These are phyloP conservation scores for Exutisphaerella laricina DNA, from an alignment of 2,329 filamentous ascomycete genomes.

Conservation along the genomic window DNA sequence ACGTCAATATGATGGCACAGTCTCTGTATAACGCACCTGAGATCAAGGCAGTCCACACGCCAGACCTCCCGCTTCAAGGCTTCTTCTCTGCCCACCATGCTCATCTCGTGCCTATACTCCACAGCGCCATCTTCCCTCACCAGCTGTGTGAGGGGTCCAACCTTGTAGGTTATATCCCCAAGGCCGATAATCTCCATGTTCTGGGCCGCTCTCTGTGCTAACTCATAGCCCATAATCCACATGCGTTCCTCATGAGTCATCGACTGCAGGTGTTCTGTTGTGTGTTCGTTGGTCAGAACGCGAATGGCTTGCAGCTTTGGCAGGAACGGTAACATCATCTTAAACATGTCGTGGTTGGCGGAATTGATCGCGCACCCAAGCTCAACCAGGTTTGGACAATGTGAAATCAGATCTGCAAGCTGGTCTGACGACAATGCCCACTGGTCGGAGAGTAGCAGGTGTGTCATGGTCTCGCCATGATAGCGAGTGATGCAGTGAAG, in stretches of 20 bases:
- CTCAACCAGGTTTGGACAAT: slow-evolving; percentile 55
- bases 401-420: slow-evolving; percentile 48
- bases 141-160: slow-evolving; percentile 26
- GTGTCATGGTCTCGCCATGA: slow-evolving; percentile 49
- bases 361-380: slow-evolving; percentile 53
- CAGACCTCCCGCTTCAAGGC: slow-evolving; percentile 43
- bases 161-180: slow-evolving; percentile 36
- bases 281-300: slow-evolving; percentile 32
- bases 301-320: slow-evolving; percentile 40
- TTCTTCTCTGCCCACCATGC: slow-evolving; percentile 31
- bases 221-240: slow-evolving; percentile 29
- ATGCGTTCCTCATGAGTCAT: slow-evolving; percentile 25
- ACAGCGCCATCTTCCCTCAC: slow-evolving; percentile 22
- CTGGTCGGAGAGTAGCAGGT: slow-evolving; percentile 52
- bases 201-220: slow-evolving; percentile 11
- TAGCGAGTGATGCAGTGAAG: slow-evolving; percentile 47
- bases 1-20: background rate
- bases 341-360: slow-evolving; percentile 45
- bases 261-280: slow-evolving; percentile 14
- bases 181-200: slow-evolving; percentile 38
- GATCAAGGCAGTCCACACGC: slow-evolving; percentile 37
- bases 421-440: slow-evolving; percentile 49
- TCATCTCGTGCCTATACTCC: slow-evolving; percentile 28
- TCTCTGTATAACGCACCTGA: slow-evolving; percentile 9
- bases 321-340: slow-evolving; percentile 33